Conservation (phyloP, 2,329 filamentous ascomycete genomes). For the Phoma sp. region DNA sequence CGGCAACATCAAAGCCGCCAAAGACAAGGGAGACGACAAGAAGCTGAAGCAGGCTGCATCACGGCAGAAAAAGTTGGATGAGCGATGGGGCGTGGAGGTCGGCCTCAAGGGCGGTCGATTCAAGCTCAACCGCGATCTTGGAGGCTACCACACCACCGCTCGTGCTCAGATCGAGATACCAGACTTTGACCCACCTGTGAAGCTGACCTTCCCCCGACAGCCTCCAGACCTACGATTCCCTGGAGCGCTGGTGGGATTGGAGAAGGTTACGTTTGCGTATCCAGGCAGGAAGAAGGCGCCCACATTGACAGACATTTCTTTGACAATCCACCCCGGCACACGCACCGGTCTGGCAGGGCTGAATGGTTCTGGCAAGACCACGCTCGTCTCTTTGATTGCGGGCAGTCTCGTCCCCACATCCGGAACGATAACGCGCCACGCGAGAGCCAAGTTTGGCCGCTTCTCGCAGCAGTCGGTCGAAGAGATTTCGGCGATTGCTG, state of each 20-base stretch:
- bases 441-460: slow-evolving; percentile 74
- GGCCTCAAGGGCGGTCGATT: slow-evolving; percentile 76
- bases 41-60: slow-evolving; percentile 86
- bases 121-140: slow-evolving; percentile 78
- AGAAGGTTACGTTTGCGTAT: slow-evolving; percentile 74
- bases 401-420: slow-evolving; percentile 60
- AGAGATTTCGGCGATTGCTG: slow-evolving; percentile 65
- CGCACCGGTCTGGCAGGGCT: slow-evolving; percentile 78
- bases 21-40: slow-evolving; percentile 81
- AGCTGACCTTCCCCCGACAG: slow-evolving; percentile 65
- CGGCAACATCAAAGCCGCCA: slow-evolving; percentile 76
- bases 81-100: slow-evolving; percentile 79
- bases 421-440: slow-evolving; percentile 70
- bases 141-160: slow-evolving; percentile 56
- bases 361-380: slow-evolving; percentile 85
- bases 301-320: slow-evolving; percentile 68
- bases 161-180: slow-evolving; percentile 77
- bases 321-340: slow-evolving; percentile 77
- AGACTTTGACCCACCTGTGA: slow-evolving; percentile 62
- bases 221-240: slow-evolving; percentile 77
- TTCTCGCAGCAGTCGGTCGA: slow-evolving; percentile 85
- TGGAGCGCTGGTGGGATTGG: slow-evolving; percentile 74
- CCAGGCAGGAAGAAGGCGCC: slow-evolving; percentile 49
- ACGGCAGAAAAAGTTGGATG: slow-evolving; percentile 83
- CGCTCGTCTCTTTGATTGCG: slow-evolving; percentile 71